phyloP scores from a whole-genome alignment of 1,139 yeast genomes.

The Kodamaea sp. region DNA sequence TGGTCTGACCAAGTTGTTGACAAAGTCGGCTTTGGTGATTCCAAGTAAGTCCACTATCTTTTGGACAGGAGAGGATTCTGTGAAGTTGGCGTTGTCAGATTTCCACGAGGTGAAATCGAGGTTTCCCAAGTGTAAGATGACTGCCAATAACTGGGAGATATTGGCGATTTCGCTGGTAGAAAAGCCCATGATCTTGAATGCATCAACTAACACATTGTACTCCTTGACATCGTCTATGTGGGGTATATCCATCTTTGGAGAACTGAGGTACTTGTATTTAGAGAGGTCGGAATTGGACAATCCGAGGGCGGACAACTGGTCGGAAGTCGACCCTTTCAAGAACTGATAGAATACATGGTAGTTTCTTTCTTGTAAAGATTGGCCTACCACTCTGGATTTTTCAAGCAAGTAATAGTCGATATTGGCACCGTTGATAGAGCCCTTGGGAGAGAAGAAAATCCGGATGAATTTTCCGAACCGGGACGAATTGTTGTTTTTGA shows the following conservation, averaged over 20 bases:
- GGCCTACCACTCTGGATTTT: slow-evolving; percentile 89
- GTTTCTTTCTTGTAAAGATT: slow-evolving; percentile 75
- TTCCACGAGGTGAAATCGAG: slow-evolving; percentile 70
- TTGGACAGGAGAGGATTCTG: slow-evolving; percentile 54
- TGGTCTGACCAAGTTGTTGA: slow-evolving; percentile 65
- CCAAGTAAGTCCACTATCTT: slow-evolving; percentile 66
- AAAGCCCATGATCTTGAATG: slow-evolving; percentile 78
- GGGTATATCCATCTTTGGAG: slow-evolving; percentile 54
- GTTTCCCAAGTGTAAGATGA: slow-evolving; percentile 84
- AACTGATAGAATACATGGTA: slow-evolving; percentile 93
- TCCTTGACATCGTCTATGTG: slow-evolving; percentile 78
- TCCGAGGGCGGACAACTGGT: slow-evolving; percentile 49
- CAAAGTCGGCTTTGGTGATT: slow-evolving; percentile 56
- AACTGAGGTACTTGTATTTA: slow-evolving; percentile 59
- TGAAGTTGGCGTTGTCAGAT: slow-evolving; percentile 78
- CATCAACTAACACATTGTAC: slow-evolving; percentile 58
- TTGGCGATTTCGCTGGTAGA: slow-evolving; percentile 52
- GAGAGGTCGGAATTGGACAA: slow-evolving; percentile 47
- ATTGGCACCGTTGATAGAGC: slow-evolving; percentile 81
- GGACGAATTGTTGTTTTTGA: slow-evolving; percentile 90
- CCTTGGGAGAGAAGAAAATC: slow-evolving; percentile 68
- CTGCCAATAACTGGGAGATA: slow-evolving; percentile 69
- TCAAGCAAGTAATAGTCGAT: slow-evolving; percentile 94
- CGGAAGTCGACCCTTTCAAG: slow-evolving; percentile 68
- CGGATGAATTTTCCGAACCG: slow-evolving; percentile 96